A percentile compares a stretch with the other conserved stretches of the same genome.
phyloP scores from a whole-genome alignment of 306 rosid species.

The Medicago arabica region DNA sequence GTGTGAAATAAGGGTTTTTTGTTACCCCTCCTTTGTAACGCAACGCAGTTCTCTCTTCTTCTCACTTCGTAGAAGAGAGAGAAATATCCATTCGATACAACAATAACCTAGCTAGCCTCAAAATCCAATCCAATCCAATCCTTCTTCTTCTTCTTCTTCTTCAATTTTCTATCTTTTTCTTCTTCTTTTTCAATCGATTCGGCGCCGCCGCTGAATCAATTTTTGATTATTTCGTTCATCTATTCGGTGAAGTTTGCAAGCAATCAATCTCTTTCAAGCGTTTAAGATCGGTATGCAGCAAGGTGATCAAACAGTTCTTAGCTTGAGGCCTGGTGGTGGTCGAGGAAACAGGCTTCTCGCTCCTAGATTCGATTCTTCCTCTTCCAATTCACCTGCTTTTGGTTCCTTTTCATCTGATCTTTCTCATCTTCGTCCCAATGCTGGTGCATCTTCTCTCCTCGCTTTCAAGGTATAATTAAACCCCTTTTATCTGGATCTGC shows the following conservation, averaged over 20 bases:
- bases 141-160: neutral
- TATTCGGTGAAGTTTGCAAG: conserved; percentile 49
- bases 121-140: conserved; percentile 1
- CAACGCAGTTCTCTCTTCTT: conserved; percentile 53
- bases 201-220: conserved; percentile 55
- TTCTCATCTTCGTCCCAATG: conserved; percentile 66
- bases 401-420: conserved; percentile 81
- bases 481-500: conserved; percentile 48
- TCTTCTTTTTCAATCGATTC: neutral
- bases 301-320: conserved; percentile 82
- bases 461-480: conserved; percentile 63
- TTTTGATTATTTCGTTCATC: neutral
- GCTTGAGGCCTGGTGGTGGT: conserved; percentile 99
- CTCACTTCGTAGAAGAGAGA: conserved; percentile 74
- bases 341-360: conserved; percentile 74
- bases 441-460: conserved; percentile 50
- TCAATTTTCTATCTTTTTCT: neutral
- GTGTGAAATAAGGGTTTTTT: conserved; percentile 54
- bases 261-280: conserved; percentile 27
- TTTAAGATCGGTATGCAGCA: conserved; percentile 93
- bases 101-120: conserved; percentile 28
- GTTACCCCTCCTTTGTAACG: conserved; percentile 38
- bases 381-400: conserved; percentile 59
- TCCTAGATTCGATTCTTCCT: conserved; percentile 74
- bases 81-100: conserved; percentile 45